Base-by-base conservation (phyloP, 1,284 basidiomycete genomes). In the Microbotryum intermedium region DNA sequence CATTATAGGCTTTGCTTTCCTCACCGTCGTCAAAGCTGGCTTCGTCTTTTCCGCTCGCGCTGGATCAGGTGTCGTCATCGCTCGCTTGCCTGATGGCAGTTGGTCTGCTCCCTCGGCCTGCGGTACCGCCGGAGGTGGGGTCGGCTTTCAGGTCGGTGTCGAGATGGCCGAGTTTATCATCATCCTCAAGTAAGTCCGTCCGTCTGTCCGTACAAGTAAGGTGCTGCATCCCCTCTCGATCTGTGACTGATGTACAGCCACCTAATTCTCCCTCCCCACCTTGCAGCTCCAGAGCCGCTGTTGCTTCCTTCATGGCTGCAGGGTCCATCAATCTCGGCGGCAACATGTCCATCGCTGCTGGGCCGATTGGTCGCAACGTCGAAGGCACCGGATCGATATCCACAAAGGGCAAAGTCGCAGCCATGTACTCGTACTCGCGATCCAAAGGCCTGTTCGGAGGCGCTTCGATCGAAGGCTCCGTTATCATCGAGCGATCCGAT, bases 391-490 rank as follows among this genome's bases (percentile, higher is more conserved):
- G 91, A 18, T 80, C 90, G 0, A 70, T 98, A 57, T 97, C 86
- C 72, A 82, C 88, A 0, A 88, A 84, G 54, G 93, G 93, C 53
- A 88, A 87, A 72, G 76, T 97, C 6, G 90, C 93, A 8, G 92
- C 93, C 51, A 97, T 97, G 91, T 90, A 94, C 76, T 89, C 86
- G 66, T 98, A 98, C 75, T 93, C 89, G 5, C 92, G 93, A 75
- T 93, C 91, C 5, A 84, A 89, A 66, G 94, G 94, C 13, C 80
- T 97, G 2, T 95, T 95, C 67, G 90, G 87, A 47, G 80, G 80
- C 11, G 77, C 82, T 23, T 91, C 89, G 10, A 77, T 97, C 42
- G 93, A 97, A 79, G 94, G 94, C 11, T 91, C 88, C 1, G 85
- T 97, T 48, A 92, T 98, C 57, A 81, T 95, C 23, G 94, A 97